Base-by-base conservation (phyloP, 768 basidiomycete genomes). In the Naematelia aurantialba region DNA sequence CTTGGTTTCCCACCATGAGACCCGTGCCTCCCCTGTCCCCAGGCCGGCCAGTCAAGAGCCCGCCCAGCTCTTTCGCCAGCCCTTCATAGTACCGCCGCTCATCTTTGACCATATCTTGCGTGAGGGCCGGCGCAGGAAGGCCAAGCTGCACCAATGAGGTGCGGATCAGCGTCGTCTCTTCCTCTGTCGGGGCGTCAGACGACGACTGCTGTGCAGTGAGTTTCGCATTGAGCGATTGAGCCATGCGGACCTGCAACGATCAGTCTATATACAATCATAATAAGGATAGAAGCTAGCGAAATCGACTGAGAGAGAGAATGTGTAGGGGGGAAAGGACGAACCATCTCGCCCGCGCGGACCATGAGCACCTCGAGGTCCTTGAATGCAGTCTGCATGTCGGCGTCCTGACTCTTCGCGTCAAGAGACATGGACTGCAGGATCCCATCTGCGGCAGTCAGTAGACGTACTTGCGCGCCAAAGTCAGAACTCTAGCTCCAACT, bases 281-380 rank as follows among this genome's bases (percentile, higher is more conserved):
- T 54, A 29, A n/a, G n/a, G n/a, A n/a, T 31, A 52, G 56, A n/a
- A 45, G 17, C 4, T 45, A 22, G 31, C 17, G 52, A 5, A 29
- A 5, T 13, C 3, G 5, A 19, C 42, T 11, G 19, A 34, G 19
- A 54, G 50, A 51, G 34, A 5, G 2, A 30, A 39, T 39, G 17
- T 39, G 34, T n/a, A n/a, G n/a, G n/a, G n/a, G 22, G 42, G 5
- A 27, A 17, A 58, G 58, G 24, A 52, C 57, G 34, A 5, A 74
- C 92, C 86, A 98, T 94, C 66, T 93, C 91, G 63, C 85, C 87
- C 0, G 92, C 91, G 72, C 93, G 89, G 49, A 87, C 81, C 88
- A 89, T 92, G 47, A 98, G 78, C 0, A 87, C 87, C 72, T 97
- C 91, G 30, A 98, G 82, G 70, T 98, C 96, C 64, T 85, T 81